A percentile compares a stretch with the other conserved stretches of the same genome.
Conservation (phyloP, 2,329 filamentous ascomycete genomes). For the Biscogniauxia marginata region DNA sequence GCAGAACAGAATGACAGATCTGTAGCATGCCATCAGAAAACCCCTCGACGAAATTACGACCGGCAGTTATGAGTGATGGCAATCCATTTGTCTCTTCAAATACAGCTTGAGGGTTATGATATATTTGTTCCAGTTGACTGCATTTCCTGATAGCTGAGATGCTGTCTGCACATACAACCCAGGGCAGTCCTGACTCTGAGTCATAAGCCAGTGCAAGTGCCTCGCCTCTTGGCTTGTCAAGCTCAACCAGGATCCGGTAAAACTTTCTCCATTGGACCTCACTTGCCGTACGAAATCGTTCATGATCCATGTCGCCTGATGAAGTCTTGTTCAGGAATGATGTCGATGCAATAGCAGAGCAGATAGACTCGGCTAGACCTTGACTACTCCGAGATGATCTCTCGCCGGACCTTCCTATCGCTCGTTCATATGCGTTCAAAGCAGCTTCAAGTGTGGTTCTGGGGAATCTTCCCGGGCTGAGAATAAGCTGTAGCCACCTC, state of each 20-base stretch:
- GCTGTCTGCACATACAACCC: conserved; percentile 81
- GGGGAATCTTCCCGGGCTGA: conserved; percentile 81
- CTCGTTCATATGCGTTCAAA: conserved; percentile 76
- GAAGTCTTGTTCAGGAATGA: conserved; percentile 62
- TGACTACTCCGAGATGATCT: conserved; percentile 43
- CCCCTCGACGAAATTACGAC: conserved; percentile 65
- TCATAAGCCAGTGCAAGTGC: conserved; percentile 78
- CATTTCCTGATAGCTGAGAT: conserved; percentile 78
- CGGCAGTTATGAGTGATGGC: conserved; percentile 66
- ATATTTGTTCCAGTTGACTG: conserved; percentile 72
- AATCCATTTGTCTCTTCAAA: conserved; percentile 44
- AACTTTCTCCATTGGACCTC: conserved; percentile 88
- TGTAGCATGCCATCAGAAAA: conserved; percentile 70
- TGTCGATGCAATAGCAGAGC: conserved; percentile 67
- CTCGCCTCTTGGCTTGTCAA: conserved; percentile 84
- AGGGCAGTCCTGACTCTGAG: conserved; percentile 66
- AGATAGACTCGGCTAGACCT: conserved; percentile 73
- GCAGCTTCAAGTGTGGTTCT: conserved; percentile 79
- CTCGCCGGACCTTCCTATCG: conserved; percentile 44
- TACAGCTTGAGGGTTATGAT: conserved; percentile 65
- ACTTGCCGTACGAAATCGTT: conserved; percentile 69
- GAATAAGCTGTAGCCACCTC: conserved; percentile 81
- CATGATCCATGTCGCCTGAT: conserved; percentile 69
- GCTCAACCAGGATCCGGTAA: conserved; percentile 78
- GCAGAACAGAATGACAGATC: conserved; percentile 64